A percentile compares a stretch with the other conserved stretches of the same genome.
Conservation (phyloP, 1,284 basidiomycete species). For the Thecaphora thlaspeos region DNA sequence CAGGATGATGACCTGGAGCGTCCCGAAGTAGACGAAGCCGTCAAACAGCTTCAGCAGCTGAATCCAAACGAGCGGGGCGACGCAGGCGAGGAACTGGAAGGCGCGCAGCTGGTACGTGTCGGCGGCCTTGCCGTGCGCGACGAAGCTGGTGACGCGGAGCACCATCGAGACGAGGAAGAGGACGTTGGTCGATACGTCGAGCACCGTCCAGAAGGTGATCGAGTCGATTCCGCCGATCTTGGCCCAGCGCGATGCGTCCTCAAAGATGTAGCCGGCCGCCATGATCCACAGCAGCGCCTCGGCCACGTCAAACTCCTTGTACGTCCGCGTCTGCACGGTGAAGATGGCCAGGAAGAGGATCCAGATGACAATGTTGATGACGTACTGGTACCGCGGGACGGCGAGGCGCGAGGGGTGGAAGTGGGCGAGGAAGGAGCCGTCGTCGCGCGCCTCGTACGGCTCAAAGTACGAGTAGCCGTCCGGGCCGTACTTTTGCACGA, state of each 20-base stretch:
- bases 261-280: constrained; percentile 44
- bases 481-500: constrained; percentile 32
- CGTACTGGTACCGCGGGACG: constrained; percentile 43
- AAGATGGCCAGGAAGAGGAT: constrained; percentile 44
- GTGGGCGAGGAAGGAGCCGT: constrained; percentile 36
- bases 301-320: constrained; percentile 30
- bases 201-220: constrained; percentile 44
- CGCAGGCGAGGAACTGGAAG: constrained; percentile 46
- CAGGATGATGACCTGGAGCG: constrained; percentile 43
- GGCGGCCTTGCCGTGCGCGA: constrained; percentile 19
- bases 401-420: constrained; percentile 39
- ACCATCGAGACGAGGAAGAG: constrained; percentile 35
- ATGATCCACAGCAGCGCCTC: constrained; percentile 42
- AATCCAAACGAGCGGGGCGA: constrained; percentile 50
- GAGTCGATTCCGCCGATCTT: constrained; percentile 47
- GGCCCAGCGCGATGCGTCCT: constrained; percentile 42
- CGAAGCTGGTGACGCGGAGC: constrained; percentile 39
- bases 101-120: constrained; percentile 36
- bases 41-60: constrained; percentile 43
- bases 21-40: constrained; percentile 62
- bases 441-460: constrained; percentile 31
- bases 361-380: constrained; percentile 41
- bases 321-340: constrained; percentile 36
- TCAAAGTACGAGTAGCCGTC: constrained; percentile 38
- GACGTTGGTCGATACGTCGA: constrained; percentile 41